These are phyloP conservation scores for Pugionium cornutum DNA, from an alignment of 345 rosid genomes.

Conservation along the genomic window DNA sequence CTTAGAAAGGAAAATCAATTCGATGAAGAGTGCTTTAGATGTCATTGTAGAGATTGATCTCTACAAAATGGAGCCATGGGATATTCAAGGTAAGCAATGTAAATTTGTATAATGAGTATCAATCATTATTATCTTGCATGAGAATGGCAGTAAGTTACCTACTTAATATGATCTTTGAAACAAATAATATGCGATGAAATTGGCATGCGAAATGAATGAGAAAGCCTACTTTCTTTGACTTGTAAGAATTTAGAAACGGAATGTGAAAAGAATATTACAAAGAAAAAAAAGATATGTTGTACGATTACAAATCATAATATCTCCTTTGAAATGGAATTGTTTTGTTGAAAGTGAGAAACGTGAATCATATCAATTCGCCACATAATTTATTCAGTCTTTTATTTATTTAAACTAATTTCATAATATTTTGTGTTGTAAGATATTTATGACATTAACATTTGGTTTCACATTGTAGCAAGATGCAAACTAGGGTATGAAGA, in stretches of 20 bases:
- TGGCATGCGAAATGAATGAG: constrained; percentile 35
- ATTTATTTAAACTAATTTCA: background rate
- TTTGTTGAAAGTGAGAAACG: constrained; percentile 19
- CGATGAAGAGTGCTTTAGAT: constrained; percentile 72
- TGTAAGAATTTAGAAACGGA: constrained; percentile 13
- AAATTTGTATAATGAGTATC: constrained; percentile 10
- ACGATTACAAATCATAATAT: constrained; percentile 35
- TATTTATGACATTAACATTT: constrained; percentile 15
- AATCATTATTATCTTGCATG: constrained; percentile 31
- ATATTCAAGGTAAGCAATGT: constrained; percentile 71
- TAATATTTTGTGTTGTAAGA: constrained; percentile 8
- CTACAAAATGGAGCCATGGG: constrained; percentile 99
- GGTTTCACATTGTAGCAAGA: constrained; percentile 48
- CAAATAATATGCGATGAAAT: constrained; percentile 24
- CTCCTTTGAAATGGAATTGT: constrained; percentile 28
- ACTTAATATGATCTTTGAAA: constrained; percentile 13
- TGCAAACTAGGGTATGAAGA: constrained; percentile 83
- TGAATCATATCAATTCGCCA: constrained; percentile 4
- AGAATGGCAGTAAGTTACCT: constrained; percentile 4
- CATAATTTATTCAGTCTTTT: background rate
- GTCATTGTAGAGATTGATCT: constrained; percentile 88
- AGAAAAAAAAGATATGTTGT: constrained; percentile 10
- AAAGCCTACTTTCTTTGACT: constrained; percentile 43
- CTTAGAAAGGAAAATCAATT: constrained; percentile 73
- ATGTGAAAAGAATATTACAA: constrained; percentile 40